Evolutionary conservation across 352 stramenopile genomes (phyloP), one percentile per base, ranked within the genome.

Genomic region (Globisporangium irregulare): DNA sequence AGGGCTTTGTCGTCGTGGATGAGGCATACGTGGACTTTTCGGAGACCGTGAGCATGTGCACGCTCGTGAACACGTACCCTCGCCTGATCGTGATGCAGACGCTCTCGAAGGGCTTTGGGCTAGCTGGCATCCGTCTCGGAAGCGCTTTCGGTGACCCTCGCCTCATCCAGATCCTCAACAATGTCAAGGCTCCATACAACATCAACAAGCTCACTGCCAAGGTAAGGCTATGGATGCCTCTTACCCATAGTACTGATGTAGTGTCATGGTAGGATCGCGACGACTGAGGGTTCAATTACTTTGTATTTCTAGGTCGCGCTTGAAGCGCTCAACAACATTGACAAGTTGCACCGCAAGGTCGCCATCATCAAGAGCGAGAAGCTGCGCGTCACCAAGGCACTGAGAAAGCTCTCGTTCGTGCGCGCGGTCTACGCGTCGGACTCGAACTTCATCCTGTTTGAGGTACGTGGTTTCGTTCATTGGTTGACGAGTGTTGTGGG

Each of bases 181-280:
- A 99, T 73, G 94, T 99, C 66, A 99, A 99, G 79, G 97, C 97
- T n/a, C 97, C 97, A 18, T 99, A 99, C 86, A 99, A 99, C 83
- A 96, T 99, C 64, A 99, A 98, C 88, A 98, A 97, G 69, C 79
- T 99, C 34, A 98, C 97, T 5, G 87, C 92, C 54, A 91, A 94
- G 69, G 85, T 84, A 62, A 51, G 43, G 4, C 5, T 20, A 51
- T 24, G 7, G 7, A 22, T 24, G 6, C 18, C 43, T 12, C 18
- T 7, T 51, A 22, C 18, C 18, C 6, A 24, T 10, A 8, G 7
- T 51, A 51, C 43, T 51, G 43, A 50, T 22, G 12, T 48, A n/a
- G 7, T 50, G 38, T 46, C 38, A 8, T 51, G 43, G 18, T 24
- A 22, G 43, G 18, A 24, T 51, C 18, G 18, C 5, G 18, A 51